Evolutionary conservation across 2,329 filamentous ascomycete species (phyloP), one percentile per base, ranked within the genome.

Genomic region (Fusarium sp.): DNA sequence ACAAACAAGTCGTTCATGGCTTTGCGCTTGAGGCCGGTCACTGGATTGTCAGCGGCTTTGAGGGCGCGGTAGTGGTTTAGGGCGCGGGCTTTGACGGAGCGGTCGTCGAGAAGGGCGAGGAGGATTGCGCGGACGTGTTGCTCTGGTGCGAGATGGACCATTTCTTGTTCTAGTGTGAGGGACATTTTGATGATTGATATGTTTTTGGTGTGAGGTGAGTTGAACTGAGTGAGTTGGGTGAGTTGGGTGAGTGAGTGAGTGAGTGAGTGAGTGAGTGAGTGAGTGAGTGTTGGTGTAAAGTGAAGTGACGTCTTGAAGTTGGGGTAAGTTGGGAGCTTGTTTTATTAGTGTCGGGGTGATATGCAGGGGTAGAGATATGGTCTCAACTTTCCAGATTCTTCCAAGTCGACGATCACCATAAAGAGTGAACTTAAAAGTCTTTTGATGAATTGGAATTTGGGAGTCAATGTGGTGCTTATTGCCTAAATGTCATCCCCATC

Each of bases 71-170:
- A 62, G 54, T 74, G 64, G 35, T 67, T 43, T 1, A 67, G 52
- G 0, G 71, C 74, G 25, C 57, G 46, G 25, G 19, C 12, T 35
- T 35, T 46, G 19, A 71, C 73, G 0, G 7, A 13, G 2, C 4
- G 2, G 28, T 71, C 65, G 18, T 65, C 52, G 42, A 77, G 78
- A 15, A 77, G 62, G 4, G 65, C 61, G 30, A 65, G 50, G 13
- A 78, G 73, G 21, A 76, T 66, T 30, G 71, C 63, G 6, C 73
- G 76, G 21, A 77, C 18, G 5, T 67, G 58, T 2, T 69, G 50
- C 13, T 76, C 69, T 35, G 72, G 69, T 2, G 75, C 75, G 13
- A 32, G 42, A 15, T 32, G 64, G 23, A 40, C 43, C 49, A 69
- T 52, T 46, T 69, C 66, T 25, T 52, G 43, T 8, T 53, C 44